Evolutionary conservation across 345 rosid species (phyloP).

Genomic region (Gossypium bickii): DNA sequence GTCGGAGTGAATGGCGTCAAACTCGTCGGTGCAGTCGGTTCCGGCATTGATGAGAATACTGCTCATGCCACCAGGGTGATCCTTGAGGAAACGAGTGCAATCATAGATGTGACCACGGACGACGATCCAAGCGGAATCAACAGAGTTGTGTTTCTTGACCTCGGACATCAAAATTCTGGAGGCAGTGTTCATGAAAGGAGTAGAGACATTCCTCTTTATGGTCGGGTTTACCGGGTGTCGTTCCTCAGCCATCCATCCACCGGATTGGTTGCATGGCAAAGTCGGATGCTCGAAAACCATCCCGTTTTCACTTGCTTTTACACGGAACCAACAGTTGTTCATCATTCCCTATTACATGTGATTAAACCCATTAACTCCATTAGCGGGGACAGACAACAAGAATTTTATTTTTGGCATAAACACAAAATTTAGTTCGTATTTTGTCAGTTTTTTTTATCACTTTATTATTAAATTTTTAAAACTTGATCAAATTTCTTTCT

Average conservation of each 20-base stretch:
- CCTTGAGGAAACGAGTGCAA: constrained; percentile 78
- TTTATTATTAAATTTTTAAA: too few relatives aligned
- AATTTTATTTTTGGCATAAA: too few relatives aligned
- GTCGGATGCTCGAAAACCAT: constrained; percentile 84
- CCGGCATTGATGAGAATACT: constrained; percentile 87
- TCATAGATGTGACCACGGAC: constrained; percentile 92
- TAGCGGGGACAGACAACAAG: too few relatives aligned
- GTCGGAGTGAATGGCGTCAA: constrained; percentile 87
- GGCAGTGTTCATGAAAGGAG: constrained; percentile 87
- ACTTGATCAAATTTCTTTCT: too few relatives aligned
- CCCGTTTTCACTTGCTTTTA: constrained; percentile 80
- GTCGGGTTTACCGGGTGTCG: constrained; percentile 50
- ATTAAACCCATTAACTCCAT: background rate
- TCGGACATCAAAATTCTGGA: constrained; percentile 57
- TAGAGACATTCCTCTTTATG: constrained; percentile 58
- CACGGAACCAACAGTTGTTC: constrained; percentile 95
- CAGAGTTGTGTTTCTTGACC: constrained; percentile 61
- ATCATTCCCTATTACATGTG: constrained; percentile 76
- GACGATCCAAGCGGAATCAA: constrained; percentile 83
- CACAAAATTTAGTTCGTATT: too few relatives aligned
- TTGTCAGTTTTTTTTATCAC: too few relatives aligned
- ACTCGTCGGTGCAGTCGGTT: constrained; percentile 90
- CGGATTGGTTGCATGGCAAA: constrained; percentile 77
- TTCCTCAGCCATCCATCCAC: constrained; percentile 98
- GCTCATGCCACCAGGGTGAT: constrained; percentile 86